Percentiles rank a stretch among this genome's conserved stretches.
Conservation (phyloP, 306 rosid species). For the Sophora flavescens region DNA sequence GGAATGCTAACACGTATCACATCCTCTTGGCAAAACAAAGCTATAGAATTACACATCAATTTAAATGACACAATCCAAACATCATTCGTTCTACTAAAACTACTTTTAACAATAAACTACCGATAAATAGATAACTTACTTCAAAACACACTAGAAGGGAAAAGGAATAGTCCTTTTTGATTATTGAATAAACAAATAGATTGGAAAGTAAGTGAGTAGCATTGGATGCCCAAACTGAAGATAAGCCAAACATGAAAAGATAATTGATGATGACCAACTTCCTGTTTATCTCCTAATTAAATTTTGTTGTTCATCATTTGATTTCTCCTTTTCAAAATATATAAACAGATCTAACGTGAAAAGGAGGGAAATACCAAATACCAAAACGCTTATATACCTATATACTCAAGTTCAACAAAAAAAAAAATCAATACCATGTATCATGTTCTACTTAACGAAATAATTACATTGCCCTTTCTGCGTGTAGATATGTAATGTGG, state of each 20-base stretch:
- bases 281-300: conserved; percentile 12
- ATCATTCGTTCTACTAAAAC: no score
- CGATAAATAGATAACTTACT: no score
- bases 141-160: no score
- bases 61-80: no score
- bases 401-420: background rate
- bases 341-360: conserved; percentile 38
- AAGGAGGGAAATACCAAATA: conserved; percentile 35
- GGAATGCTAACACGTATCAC: no score
- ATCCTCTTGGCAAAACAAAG: no score
- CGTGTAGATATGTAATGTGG: background rate
- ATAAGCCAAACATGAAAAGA: conserved; percentile 39
- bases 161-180: no score
- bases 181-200: conserved; percentile 1
- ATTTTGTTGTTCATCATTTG: conserved; percentile 32
- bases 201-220: conserved; percentile 12
- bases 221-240: conserved; percentile 49
- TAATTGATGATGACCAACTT: conserved; percentile 31
- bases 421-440: background rate
- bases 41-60: no score
- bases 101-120: no score
- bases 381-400: background rate
- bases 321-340: conserved; percentile 45
- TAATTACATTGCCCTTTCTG: background rate
- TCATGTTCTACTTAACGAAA: conserved; percentile 26